Evolutionary conservation across 768 basidiomycete species (phyloP).

Genomic region (Pulveroboletus sp.): DNA sequence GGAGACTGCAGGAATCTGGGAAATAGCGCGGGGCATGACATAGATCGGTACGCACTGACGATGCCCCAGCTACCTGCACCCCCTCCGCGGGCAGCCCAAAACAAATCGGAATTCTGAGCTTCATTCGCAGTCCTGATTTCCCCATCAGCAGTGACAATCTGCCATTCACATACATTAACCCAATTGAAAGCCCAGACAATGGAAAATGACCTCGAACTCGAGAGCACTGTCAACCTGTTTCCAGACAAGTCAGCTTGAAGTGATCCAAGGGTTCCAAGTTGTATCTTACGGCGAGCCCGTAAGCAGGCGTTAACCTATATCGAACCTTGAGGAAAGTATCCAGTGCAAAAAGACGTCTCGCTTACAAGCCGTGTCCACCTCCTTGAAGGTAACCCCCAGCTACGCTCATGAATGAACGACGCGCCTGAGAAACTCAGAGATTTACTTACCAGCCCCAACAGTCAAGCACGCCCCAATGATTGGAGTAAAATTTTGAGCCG

Average conservation of each 20-base stretch:
- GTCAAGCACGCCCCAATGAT: constrained; percentile 20
- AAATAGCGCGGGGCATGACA: neutral
- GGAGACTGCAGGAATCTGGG: constrained; percentile 10
- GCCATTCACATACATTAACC: neutral
- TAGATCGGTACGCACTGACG: constrained; percentile 25
- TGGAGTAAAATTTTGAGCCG: constrained; percentile 10
- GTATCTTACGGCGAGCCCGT: constrained; percentile 38
- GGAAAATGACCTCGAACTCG: constrained; percentile 31
- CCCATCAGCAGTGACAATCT: constrained; percentile 40
- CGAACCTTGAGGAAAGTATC: neutral
- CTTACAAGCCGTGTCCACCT: constrained; percentile 40
- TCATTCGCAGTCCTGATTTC: constrained; percentile 36
- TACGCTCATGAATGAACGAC: neutral
- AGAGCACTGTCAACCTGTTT: constrained; percentile 42
- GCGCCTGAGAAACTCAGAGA: neutral
- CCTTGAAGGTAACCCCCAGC: constrained; percentile 50
- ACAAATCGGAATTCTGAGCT: constrained; percentile 41
- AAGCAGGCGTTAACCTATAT: constrained; percentile 31
- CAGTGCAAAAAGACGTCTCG: neutral
- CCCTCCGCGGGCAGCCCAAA: constrained; percentile 52
- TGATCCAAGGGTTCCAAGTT: neutral
- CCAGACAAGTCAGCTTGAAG: neutral
- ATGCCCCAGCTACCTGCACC: constrained; percentile 51
- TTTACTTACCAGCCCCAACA: constrained; percentile 14
- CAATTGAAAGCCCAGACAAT: neutral